A percentile compares a stretch with the other conserved stretches of the same genome.
phyloP scores from a whole-genome alignment of 352 stramenopile genomes.

The Thraustochytrium striatum region DNA sequence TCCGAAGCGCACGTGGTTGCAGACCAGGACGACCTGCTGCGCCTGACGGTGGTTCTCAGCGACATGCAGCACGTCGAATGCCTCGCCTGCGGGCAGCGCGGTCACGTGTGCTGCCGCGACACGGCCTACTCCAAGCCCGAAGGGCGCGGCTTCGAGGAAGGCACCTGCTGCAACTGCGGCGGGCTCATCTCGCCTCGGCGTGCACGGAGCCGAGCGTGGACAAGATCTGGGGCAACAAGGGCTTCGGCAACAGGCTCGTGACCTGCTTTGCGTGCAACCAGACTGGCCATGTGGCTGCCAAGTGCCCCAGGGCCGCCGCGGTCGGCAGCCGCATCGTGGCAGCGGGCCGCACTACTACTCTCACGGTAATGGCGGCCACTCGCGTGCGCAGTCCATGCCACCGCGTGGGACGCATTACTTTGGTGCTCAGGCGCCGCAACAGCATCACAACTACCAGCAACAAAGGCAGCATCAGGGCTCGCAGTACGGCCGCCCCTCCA shows the following conservation, averaged over 20 bases:
- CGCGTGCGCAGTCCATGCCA: too few relatives aligned
- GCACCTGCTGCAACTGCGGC: conserved; percentile 28
- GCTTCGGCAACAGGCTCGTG: not conserved
- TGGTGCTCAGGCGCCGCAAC: not conserved
- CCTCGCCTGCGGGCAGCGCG: not conserved
- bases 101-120: conserved; percentile 21
- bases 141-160: not conserved
- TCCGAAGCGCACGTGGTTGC: not conserved
- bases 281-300: conserved; percentile 11
- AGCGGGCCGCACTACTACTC: not conserved
- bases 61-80: not conserved
- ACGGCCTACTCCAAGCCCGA: conserved; percentile 44
- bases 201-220: not conserved
- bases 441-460: not conserved
- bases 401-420: too few relatives aligned
- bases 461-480: not conserved
- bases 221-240: not conserved
- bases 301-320: not conserved
- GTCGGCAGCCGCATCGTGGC: not conserved
- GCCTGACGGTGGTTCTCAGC: not conserved
- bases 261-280: conserved; percentile 18
- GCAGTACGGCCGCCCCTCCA: too few relatives aligned
- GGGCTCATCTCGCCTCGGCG: not conserved
- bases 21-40: not conserved
- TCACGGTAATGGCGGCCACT: not conserved